Evolutionary conservation across 2,329 filamentous ascomycete species (phyloP).

Genomic region (Colletotrichum truncatum): DNA sequence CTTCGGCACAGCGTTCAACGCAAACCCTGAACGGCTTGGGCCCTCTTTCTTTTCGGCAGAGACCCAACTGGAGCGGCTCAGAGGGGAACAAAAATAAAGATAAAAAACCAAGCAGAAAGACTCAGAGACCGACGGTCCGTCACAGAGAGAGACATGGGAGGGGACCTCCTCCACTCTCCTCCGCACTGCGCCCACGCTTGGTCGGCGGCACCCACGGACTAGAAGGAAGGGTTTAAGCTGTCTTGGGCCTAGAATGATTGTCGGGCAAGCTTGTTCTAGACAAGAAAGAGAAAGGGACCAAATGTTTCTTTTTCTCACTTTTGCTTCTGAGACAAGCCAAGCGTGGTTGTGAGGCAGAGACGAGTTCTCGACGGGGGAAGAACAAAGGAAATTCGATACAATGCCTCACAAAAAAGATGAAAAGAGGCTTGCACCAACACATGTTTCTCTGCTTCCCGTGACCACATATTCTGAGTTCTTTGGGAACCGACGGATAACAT

Average conservation of each 20-base stretch:
- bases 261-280: not conserved
- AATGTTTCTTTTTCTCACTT: conserved; percentile 13
- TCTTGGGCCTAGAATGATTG: conserved; percentile 8
- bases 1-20: not conserved
- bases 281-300: not conserved
- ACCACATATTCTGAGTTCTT: no score
- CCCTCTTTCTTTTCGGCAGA: not conserved
- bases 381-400: conserved; percentile 17
- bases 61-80: no score
- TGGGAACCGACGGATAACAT: no score
- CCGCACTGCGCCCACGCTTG: conserved; percentile 7
- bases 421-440: conserved; percentile 18
- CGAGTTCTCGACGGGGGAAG: not conserved
- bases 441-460: no score
- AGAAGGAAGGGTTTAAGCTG: conserved; percentile 10
- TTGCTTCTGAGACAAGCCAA: conserved; percentile 7
- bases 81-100: no score
- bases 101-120: not conserved
- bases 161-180: conserved; percentile 15
- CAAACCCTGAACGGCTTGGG: conserved; percentile 9
- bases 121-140: not conserved
- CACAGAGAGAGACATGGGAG: not conserved
- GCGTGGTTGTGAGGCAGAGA: not conserved
- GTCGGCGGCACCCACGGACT: conserved; percentile 7
- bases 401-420: conserved; percentile 5